Percentiles rank a stretch among this genome's conserved stretches.
These are phyloP conservation scores for Xylaria cubensis DNA, from an alignment of 495 filamentous ascomycete species.

Conservation along the genomic window DNA sequence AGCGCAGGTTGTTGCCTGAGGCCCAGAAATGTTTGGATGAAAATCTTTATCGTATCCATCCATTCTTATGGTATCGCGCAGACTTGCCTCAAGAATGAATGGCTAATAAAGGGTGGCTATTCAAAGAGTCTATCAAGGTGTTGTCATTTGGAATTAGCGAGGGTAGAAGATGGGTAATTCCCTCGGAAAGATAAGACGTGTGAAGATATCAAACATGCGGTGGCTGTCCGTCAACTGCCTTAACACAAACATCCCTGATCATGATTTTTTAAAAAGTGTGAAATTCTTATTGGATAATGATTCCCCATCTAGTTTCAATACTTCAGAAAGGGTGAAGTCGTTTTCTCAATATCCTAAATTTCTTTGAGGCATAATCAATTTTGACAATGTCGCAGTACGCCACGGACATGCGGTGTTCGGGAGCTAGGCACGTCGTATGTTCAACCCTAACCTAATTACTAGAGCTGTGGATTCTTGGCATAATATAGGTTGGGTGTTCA, in stretches of 20 bases:
- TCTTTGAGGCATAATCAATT: no score
- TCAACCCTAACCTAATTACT: no score
- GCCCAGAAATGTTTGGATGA: background rate
- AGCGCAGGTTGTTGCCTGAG: background rate
- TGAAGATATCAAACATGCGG: no score
- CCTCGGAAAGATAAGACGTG: background rate
- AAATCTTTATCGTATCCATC: no score
- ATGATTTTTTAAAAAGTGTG: background rate
- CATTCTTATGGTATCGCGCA: no score
- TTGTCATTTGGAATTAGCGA: background rate
- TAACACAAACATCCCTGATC: background rate
- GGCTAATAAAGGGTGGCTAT: background rate
- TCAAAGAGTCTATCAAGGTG: background rate
- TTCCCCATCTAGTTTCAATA: background rate
- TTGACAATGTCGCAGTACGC: no score
- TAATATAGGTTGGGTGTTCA: no score
- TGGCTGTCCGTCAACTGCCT: background rate
- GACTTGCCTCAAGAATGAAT: no score
- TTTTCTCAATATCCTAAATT: no score
- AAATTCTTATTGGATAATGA: background rate
- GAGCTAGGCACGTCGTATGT: no score
- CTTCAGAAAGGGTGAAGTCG: background rate
- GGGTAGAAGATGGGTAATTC: background rate
- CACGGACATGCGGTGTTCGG: no score
- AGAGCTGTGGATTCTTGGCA: no score